Base-by-base conservation (phyloP, 176 grass and related monocot genomes). In the Oryza punctata region DNA sequence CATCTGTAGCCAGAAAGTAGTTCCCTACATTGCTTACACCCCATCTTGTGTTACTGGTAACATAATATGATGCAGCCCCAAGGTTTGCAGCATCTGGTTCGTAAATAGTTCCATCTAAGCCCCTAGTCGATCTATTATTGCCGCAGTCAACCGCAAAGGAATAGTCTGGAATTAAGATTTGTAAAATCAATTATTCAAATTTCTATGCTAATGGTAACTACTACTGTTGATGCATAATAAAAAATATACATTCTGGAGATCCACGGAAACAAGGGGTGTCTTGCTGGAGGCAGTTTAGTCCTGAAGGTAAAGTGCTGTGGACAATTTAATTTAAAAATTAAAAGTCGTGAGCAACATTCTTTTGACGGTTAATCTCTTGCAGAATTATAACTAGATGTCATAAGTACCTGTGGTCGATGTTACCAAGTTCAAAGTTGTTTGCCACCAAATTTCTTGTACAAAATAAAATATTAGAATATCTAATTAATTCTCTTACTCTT, bases 101-200 rank as follows among this genome's bases (percentile, higher is more conserved):
- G 21, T 93, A 97, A 14, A 81, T 37, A 10, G 88, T 84, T 37
- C 45, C 72, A 81, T 94, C 92, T 38, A 82, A 91, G 26, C 86
- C 79, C 45, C 72, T 90, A 11, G 79, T 73, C 1, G 85, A 24
- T 71, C 47, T 88, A 49, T 61, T 68, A 78, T 76, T 85, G 11
- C 90, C 92, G 59, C 79, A 95, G 19, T 84, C 85, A 76, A 98
- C 88, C 16, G 92, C 96, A 63, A 98, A 91, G 71, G 84, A 91
- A 33, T 52, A 91, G 74, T 94, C 92, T 98, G 89, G 23, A 83
- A 63, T 52, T 50, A 75, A 81, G 35, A 37, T 81, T 43, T 3
- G 30, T 3, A 52, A 26, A 41, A 15, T 21, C 25, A 67, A 37
- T 79, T 18, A 52, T 11, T 33, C 1, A 57, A 54, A 43, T 19